A percentile compares a stretch with the other conserved stretches of the same genome.
Conservation (phyloP, 805 yeast genomes). For the Ogataea populi-albae region DNA sequence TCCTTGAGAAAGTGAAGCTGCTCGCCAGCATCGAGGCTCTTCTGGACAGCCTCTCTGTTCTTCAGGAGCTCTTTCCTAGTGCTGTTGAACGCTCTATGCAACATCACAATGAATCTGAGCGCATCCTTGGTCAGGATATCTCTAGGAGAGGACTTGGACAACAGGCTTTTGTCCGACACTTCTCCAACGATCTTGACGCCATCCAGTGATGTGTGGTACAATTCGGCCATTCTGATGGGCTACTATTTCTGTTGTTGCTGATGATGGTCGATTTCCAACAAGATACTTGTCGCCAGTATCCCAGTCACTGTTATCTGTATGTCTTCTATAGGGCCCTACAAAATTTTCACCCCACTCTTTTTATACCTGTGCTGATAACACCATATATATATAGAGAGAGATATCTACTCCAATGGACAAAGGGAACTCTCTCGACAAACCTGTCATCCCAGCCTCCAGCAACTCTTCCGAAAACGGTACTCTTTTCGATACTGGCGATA, state of each 20-base stretch:
- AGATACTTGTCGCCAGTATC: no score
- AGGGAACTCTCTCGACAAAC: no score
- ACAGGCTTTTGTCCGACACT: constrained; percentile 33
- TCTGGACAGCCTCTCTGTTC: constrained; percentile 61
- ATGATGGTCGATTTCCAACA: no score
- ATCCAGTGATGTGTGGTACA: constrained; percentile 35
- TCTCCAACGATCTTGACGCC: constrained; percentile 57
- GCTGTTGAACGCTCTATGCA: constrained; percentile 69
- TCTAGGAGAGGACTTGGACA: constrained; percentile 43
- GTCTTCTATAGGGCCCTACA: no score
- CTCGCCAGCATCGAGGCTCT: constrained; percentile 57
- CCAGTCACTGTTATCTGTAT: no score
- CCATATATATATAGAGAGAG: no score
- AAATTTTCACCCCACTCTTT: no score
- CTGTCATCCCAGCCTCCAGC: no score
- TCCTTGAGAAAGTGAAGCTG: constrained; percentile 64
- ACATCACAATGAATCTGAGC: constrained; percentile 63
- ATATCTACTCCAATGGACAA: no score
- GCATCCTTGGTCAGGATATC: constrained; percentile 59
- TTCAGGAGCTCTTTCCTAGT: constrained; percentile 57
- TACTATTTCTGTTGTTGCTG: background rate
- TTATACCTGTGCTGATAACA: no score
- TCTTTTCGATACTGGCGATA: no score
- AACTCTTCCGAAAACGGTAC: no score
- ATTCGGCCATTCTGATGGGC: constrained; percentile 21